Base-by-base conservation (phyloP, 1,284 basidiomycete species). In the Sporisorium graminicola region DNA sequence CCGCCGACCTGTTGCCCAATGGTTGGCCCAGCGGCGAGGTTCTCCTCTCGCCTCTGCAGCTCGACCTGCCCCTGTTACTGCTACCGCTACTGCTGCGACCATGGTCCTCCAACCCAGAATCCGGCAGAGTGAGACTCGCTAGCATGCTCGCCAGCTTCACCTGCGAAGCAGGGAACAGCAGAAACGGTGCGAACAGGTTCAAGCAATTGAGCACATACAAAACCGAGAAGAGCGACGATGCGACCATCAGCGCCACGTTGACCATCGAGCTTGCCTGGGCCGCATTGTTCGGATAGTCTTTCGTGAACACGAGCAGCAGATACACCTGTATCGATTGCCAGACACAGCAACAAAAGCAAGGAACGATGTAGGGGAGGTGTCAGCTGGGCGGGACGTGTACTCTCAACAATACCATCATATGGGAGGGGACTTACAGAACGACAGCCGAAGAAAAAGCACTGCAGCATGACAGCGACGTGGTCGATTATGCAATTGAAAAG, bases 401-500 rank as follows among this genome's bases (percentile, higher is more conserved):
- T n/a, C n/a, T n/a, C n/a, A n/a, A n/a, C n/a, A n/a, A n/a, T n/a
- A n/a, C n/a, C n/a, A n/a, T n/a, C n/a, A n/a, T n/a, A n/a, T n/a
- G n/a, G n/a, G n/a, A n/a, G n/a, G n/a, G n/a, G n/a, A 65, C 72
- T 66, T 62, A 74, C 72, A 1, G 62, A 58, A n/a, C 53, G 49
- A 16, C 13, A 13, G 0, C 66, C 72, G 35, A 74, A 69, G 7
- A 55, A 51, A 26, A 59, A 51, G 42, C 63, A 59, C 40, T 70
- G 72, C 4, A 74, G 26, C 42, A 58, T 59, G 8, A 74, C 44
- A 20, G 60, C 55, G 6, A 56, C 43, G 18, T 74, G 72, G 42
- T 74, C 72, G 43, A 70, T 63, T 50, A 70, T 52, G 57, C 72
- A 74, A 18, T 70, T 65, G 63, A 70, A 65, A 0, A 74, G 59